phyloP scores from a whole-genome alignment of 352 stramenopile genomes.

The Phytophthora multivora region DNA sequence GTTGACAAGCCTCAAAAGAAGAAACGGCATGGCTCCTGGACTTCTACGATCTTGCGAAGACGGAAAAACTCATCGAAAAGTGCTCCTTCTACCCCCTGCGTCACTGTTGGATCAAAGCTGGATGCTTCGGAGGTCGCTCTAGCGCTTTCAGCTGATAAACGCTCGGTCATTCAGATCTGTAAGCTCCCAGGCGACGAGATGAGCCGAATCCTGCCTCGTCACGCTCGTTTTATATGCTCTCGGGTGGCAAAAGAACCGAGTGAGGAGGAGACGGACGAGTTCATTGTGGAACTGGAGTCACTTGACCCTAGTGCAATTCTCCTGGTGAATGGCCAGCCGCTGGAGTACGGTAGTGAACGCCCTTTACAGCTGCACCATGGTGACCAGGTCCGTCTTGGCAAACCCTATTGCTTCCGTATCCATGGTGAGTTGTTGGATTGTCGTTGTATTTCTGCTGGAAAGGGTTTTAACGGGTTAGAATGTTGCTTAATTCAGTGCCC shows the following conservation, averaged over 20 bases:
- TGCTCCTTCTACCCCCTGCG: slow-evolving; percentile 23
- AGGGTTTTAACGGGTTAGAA: neutral
- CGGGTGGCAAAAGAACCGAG: slow-evolving; percentile 9
- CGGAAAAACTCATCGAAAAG: slow-evolving; percentile 28
- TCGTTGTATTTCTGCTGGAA: neutral
- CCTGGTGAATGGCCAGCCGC: slow-evolving; percentile 40
- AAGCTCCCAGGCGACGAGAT: slow-evolving; percentile 25
- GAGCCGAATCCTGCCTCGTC: slow-evolving; percentile 29
- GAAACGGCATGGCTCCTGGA: slow-evolving; percentile 41
- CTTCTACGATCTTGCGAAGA: slow-evolving; percentile 43
- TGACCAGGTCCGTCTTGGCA: slow-evolving; percentile 52
- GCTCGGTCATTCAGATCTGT: slow-evolving; percentile 38
- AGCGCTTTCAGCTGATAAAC: slow-evolving; percentile 26
- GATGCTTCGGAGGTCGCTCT: slow-evolving; percentile 11
- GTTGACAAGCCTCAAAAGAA: slow-evolving; percentile 22
- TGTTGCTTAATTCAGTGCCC: slow-evolving; percentile 19
- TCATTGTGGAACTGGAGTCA: slow-evolving; percentile 42
- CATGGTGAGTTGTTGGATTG: slow-evolving; percentile 35
- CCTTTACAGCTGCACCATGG: slow-evolving; percentile 45
- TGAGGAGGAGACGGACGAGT: slow-evolving; percentile 18
- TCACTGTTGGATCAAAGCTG: slow-evolving; percentile 10
- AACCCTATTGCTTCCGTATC: slow-evolving; percentile 47
- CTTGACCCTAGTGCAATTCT: slow-evolving; percentile 40
- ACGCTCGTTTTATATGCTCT: slow-evolving; percentile 39
- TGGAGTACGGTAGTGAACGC: slow-evolving; percentile 20